Conservation (phyloP, 1,139 yeast species). For the Schizosaccharomyces versatilis region DNA sequence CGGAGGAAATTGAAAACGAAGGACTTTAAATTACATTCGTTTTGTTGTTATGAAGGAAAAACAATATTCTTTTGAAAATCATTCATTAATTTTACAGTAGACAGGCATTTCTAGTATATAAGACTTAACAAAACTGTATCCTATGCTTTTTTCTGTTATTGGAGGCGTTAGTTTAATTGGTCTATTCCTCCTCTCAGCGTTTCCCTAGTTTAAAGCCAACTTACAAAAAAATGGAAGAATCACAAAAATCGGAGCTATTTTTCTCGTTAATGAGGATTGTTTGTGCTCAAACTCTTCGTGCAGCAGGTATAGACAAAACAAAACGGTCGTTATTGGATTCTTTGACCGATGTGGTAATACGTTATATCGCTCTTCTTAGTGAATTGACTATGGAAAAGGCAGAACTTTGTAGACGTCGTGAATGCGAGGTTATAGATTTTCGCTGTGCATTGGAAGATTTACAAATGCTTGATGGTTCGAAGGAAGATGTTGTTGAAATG, state of each 20-base stretch:
- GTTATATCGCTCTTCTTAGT: constrained; percentile 28
- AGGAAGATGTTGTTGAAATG: constrained; percentile 22
- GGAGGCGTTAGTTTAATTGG: too few species aligned
- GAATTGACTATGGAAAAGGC: constrained; percentile 30
- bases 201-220: too few species aligned
- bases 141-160: too few species aligned
- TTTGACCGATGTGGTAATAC: constrained; percentile 38
- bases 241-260: constrained; percentile 3
- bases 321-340: constrained; percentile 39
- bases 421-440: constrained; percentile 22
- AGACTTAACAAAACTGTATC: too few species aligned
- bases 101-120: too few species aligned
- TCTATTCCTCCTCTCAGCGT: too few species aligned
- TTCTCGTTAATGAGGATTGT: constrained; percentile 9
- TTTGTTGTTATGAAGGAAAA: too few species aligned
- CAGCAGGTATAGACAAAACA: constrained; percentile 53
- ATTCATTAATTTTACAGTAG: too few species aligned
- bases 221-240: background rate
- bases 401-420: constrained; percentile 12
- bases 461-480: constrained; percentile 17
- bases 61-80: too few species aligned
- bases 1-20: too few species aligned
- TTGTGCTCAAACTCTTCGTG: constrained; percentile 32
- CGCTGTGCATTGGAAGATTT: constrained; percentile 15
- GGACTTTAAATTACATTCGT: too few species aligned